A percentile compares a stretch with the other conserved stretches of the same genome.
Conservation (phyloP, 2,329 filamentous ascomycete species). For the Biscogniauxia sp. region DNA sequence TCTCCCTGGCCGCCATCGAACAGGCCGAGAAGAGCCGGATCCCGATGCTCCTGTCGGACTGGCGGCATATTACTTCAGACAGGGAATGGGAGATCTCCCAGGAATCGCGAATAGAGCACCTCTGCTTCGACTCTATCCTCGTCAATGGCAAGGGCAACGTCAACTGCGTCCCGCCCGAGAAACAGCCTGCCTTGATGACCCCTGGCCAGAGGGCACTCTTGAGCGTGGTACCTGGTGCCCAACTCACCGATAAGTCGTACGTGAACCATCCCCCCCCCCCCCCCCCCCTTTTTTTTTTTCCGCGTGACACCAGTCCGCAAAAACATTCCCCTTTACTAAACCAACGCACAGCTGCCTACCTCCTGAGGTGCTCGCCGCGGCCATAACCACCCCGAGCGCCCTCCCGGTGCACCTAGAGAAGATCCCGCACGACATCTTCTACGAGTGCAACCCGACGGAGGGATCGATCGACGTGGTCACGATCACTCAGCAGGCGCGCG, state of each 20-base stretch:
- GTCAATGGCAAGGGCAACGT: conserved; percentile 61
- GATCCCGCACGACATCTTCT: conserved; percentile 43
- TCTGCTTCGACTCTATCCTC: conserved; percentile 60
- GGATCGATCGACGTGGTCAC: conserved; percentile 43
- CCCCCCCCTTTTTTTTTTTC: no score
- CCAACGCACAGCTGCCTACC: conserved; percentile 32
- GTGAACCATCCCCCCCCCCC: neutral
- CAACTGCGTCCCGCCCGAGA: conserved; percentile 45
- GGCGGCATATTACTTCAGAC: conserved; percentile 51
- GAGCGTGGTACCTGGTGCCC: conserved; percentile 25
- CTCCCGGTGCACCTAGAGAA: conserved; percentile 31
- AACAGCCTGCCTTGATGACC: conserved; percentile 40
- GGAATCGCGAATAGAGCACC: conserved; percentile 45
- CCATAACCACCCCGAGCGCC: conserved; percentile 21
- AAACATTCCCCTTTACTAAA: conserved; percentile 24
- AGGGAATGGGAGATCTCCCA: conserved; percentile 44
- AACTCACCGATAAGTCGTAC: conserved; percentile 43
- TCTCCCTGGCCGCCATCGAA: conserved; percentile 43
- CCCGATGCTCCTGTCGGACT: conserved; percentile 55
- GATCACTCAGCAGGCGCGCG: conserved; percentile 27
- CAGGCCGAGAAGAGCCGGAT: conserved; percentile 45
- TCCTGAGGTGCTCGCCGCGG: conserved; percentile 39
- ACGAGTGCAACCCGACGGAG: conserved; percentile 46
- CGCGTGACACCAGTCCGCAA: no score
- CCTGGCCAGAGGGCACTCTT: conserved; percentile 33